Evolutionary conservation across 2,329 filamentous ascomycete species (phyloP), one percentile per base, ranked within the genome.

Genomic region (Acrocalymma vagum): DNA sequence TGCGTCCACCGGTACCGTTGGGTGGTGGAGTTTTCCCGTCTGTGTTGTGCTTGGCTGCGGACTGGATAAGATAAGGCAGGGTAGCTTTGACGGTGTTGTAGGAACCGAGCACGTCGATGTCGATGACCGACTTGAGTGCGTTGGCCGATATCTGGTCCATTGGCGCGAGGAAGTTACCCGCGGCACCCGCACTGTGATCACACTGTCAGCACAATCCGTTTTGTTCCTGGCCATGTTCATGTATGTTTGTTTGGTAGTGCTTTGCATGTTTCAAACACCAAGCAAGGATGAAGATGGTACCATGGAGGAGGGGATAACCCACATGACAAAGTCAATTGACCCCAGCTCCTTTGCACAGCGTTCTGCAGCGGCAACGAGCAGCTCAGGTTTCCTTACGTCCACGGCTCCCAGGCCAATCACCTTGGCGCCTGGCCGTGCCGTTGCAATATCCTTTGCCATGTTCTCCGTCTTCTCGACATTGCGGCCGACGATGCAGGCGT

Each of bases 41-140:
- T 13, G 79, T 79, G 48, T 73, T 79, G 58, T 85, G 75, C 58
- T 81, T 82, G 22, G 74, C 71, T 1, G 88, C 85, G n/a, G 90
- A 95, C 57, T 83, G 79, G 9, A 90, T 72, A 3, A 99, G 81
- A 60, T 95, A 81, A 0, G 90, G 90, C 22, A 96, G 75, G 1
- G 90, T 94, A 3, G 93, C 91, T 74, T 97, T 97, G 63, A 96
- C 79, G 3, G 91, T 96, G 75, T 97, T 95, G 75, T 88, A 99
- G 11, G 89, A 95, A 21, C 94, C 94, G 23, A 97, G 72, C 3
- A 96, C 87, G 67, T 97, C 94, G 62, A 99, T 99, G 48, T 97
- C 94, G 60, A 97, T 93, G 53, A 99, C 94, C 0, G 89, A 80
- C 71, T 92, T 95, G 83, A 99, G 95, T 3, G 90, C 94, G 65